A percentile compares a stretch with the other conserved stretches of the same genome.
Evolutionary conservation across 2,329 filamentous ascomycete genomes (phyloP).

Genomic region (Cercospora brassicicola): DNA sequence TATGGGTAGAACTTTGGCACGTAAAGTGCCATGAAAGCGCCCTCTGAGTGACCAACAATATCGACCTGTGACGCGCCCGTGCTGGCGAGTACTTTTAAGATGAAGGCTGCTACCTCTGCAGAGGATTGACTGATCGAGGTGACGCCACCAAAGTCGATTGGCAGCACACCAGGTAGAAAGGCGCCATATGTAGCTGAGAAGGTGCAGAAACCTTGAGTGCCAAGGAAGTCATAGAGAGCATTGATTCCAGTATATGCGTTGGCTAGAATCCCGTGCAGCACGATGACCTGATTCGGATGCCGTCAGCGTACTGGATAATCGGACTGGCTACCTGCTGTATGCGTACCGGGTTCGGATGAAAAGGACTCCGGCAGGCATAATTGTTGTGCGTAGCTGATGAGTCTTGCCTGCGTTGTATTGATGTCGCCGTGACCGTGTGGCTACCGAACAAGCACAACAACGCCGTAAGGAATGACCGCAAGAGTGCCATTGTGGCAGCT

Average conservation of each 20-base stretch:
- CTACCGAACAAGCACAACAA: not conserved
- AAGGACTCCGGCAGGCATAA: conserved; percentile 14
- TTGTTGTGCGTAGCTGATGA: conserved; percentile 15
- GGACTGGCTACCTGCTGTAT: not conserved
- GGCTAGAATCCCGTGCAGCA: conserved; percentile 2
- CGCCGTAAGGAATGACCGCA: not conserved
- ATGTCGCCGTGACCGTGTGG: not conserved
- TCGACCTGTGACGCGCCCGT: conserved; percentile 15
- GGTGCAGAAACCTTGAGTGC: conserved; percentile 11
- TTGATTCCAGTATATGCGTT: conserved; percentile 8
- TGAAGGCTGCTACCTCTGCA: conserved; percentile 11
- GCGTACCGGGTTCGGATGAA: conserved; percentile 14
- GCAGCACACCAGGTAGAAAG: not conserved
- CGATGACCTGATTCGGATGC: conserved; percentile 3
- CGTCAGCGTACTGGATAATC: not conserved
- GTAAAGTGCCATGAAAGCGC: conserved; percentile 12
- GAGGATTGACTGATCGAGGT: conserved; percentile 5
- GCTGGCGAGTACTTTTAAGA: conserved; percentile 6
- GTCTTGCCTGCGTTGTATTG: not conserved
- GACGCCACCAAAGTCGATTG: conserved; percentile 4
- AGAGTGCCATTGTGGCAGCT: not conserved
- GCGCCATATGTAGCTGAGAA: conserved; percentile 14
- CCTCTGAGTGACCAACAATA: conserved; percentile 15
- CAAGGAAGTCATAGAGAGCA: conserved; percentile 4
- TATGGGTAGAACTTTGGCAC: conserved; percentile 17